Percentiles rank a stretch among this genome's conserved stretches.
These are phyloP conservation scores for Neonectria coccinea DNA, from an alignment of 2,329 filamentous ascomycete species.

Conservation along the genomic window DNA sequence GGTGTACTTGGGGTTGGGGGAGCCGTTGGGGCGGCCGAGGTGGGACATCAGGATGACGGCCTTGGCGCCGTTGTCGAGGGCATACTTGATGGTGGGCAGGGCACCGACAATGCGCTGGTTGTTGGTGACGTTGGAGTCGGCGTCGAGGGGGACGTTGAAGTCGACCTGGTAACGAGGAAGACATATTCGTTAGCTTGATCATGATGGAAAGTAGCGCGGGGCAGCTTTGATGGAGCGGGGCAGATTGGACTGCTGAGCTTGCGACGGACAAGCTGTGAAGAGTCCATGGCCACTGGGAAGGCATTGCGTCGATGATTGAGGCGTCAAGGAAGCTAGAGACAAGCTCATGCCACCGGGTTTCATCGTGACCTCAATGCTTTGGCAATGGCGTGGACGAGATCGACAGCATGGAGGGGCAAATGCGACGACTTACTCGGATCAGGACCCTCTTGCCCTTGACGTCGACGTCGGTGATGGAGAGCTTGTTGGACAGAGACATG, in stretches of 20 bases:
- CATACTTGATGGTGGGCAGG: constrained; percentile 94
- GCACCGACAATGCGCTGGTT: constrained; percentile 98
- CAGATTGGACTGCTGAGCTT: not conserved
- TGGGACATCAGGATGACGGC: constrained; percentile 98
- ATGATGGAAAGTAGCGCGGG: not conserved
- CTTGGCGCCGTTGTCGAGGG: constrained; percentile 90
- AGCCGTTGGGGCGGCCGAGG: constrained; percentile 93
- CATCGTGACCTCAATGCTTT: not conserved
- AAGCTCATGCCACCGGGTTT: not conserved
- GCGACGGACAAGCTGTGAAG: not conserved
- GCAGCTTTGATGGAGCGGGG: not conserved
- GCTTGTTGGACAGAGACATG: constrained; percentile 99
- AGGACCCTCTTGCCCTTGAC: constrained; percentile 98
- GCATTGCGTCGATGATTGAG: constrained; percentile 2
- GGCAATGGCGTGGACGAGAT: constrained; percentile 17
- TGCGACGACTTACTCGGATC: constrained; percentile 79
- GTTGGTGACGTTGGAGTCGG: constrained; percentile 95
- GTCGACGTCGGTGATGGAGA: constrained; percentile 95
- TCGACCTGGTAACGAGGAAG: constrained; percentile 76
- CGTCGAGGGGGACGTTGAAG: constrained; percentile 99
- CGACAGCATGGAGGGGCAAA: constrained; percentile 48
- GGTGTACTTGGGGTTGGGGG: constrained; percentile 91
- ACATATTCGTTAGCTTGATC: constrained; percentile 31
- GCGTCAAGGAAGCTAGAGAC: not conserved
- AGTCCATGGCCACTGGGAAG: not conserved